Evolutionary conservation across 257 asterid species (phyloP), one percentile per base, ranked within the genome.

Genomic region (Handroanthus guayacan): DNA sequence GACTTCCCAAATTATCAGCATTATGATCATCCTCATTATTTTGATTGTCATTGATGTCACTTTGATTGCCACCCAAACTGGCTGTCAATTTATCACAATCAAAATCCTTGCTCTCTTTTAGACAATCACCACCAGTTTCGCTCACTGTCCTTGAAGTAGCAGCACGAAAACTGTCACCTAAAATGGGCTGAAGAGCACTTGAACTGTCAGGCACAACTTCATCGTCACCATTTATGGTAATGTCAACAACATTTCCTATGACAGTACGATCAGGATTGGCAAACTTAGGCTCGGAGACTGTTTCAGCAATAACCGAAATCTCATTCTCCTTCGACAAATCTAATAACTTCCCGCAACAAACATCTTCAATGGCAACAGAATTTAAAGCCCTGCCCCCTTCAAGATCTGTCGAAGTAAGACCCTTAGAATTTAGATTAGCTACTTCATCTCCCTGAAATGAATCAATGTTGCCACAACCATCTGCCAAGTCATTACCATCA

Each of bases 1-100:
- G 90, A 70, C 93, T 90, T 79, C 79, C 77, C 14, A 84, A 78
- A 84, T 80, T 81, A 62, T 85, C 92, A 56, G 71, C 83, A 64
- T 82, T 82, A 20, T 74, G 82, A 73, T 78, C 87, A 74, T 83
- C 87, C 25, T 18, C 82, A 6, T 76, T 82, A 78, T 67, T 76
- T 57, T 67, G 84, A 20, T 47, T 79, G 38, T 61, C 74, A 62
- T 60, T 41, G 38, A 31, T 62, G 55, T 82, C 86, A 43, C 78
- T 76, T 38, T 74, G 85, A 52, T 78, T 78, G 31, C 80, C 76
- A 60, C 81, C 82, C 14, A 31, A 61, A 75, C 76, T 74, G 31
- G 44, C 79, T 44, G 39, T 69, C 25, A 61, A 83, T 69, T 78
- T 86, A 61, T 68, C 80, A 69, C 45, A 58, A 13, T 84, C 87